phyloP scores from a whole-genome alignment of 306 rosid genomes.

The Quercus ilex region DNA sequence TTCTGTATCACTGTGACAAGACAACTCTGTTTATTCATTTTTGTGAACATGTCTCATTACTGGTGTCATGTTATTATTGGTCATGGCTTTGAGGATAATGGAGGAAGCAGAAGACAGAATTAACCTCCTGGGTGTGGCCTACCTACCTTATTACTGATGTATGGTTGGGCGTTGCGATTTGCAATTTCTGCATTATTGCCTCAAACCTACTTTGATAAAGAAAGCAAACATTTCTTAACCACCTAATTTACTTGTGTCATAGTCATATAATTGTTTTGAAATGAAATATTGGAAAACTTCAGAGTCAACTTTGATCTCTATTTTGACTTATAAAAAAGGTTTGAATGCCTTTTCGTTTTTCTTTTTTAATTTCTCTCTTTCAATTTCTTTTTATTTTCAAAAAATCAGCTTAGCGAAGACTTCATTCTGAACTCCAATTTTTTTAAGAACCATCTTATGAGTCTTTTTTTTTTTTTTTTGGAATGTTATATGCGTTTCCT shows the following conservation, averaged over 20 bases:
- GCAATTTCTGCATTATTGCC: not conserved
- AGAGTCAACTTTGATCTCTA: not conserved
- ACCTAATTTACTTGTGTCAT: not conserved
- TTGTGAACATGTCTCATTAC: too few species aligned
- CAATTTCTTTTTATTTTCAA: not conserved
- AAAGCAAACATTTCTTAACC: not conserved
- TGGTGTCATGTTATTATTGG: too few species aligned
- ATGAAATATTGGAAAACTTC: not conserved
- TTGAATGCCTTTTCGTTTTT: too few species aligned
- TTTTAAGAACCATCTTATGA: not conserved
- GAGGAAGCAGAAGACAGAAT: not conserved
- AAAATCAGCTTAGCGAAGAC: not conserved
- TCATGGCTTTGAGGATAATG: too few species aligned
- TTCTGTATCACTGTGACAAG: too few species aligned
- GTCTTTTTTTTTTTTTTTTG: not conserved
- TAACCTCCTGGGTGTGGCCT: not conserved
- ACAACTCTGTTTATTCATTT: too few species aligned
- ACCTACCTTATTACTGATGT: not conserved
- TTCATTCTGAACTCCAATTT: not conserved
- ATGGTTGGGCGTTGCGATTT: not conserved
- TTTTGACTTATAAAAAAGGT: too few species aligned
- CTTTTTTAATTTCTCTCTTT: not conserved
- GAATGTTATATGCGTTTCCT: not conserved
- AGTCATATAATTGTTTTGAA: not conserved
- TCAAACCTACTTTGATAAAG: not conserved